Conservation (phyloP, 2,329 filamentous ascomycete species). For the Phialocephala subalpina region DNA sequence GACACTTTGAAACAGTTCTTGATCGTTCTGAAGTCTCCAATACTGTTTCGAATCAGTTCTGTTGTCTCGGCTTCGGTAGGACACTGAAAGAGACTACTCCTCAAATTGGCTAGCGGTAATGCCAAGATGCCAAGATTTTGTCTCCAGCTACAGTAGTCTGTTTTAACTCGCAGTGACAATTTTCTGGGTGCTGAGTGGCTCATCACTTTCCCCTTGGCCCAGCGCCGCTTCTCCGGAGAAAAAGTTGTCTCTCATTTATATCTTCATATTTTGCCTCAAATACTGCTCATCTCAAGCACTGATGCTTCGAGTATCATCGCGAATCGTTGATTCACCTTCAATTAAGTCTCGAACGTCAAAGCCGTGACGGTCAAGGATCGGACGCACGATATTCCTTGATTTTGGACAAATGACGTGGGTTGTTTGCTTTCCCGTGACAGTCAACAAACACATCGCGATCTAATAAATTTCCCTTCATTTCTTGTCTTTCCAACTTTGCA, state of each 20-base stretch:
- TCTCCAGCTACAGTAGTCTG: too few species aligned
- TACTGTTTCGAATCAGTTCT: too few species aligned
- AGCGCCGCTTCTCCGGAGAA: background rate
- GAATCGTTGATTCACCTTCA: background rate
- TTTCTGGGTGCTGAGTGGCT: slow-evolving; percentile 5
- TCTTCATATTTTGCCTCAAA: background rate
- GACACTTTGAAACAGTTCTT: background rate
- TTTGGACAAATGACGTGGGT: background rate
- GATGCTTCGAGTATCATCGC: background rate
- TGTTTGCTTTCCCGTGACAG: background rate
- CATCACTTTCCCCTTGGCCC: background rate
- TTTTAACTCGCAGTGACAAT: slow-evolving; percentile 7
- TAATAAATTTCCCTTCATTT: background rate
- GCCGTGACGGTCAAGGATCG: background rate
- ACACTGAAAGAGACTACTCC: too few species aligned
- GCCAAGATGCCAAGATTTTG: too few species aligned
- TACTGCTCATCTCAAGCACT: background rate
- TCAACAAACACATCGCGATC: background rate
- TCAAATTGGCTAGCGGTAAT: too few species aligned
- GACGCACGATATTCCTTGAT: slow-evolving; percentile 6
- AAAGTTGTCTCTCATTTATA: background rate
- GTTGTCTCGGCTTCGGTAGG: too few species aligned
- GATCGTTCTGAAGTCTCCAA: too few species aligned
- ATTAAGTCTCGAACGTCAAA: background rate
- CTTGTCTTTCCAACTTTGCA: background rate